These are phyloP conservation scores for Podila horticola DNA, from an alignment of 192 early-diverging fungal genomes.

Conservation along the genomic window DNA sequence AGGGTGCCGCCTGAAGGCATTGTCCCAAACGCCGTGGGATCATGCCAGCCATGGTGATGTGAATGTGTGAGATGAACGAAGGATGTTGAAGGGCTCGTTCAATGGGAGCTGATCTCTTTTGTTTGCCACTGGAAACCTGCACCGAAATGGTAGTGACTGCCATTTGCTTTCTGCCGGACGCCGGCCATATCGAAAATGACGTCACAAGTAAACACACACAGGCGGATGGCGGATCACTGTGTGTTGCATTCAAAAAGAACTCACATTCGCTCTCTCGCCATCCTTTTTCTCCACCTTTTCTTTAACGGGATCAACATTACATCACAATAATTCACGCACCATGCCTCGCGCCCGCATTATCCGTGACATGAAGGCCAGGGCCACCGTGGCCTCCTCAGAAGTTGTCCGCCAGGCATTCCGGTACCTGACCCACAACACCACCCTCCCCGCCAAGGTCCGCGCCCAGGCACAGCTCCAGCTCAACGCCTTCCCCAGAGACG, in stretches of 20 bases:
- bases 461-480: conserved; percentile 82
- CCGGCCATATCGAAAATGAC: neutral
- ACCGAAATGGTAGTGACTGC: neutral
- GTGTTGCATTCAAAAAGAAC: neutral
- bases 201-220: conserved; percentile 3
- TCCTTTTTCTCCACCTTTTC: neutral
- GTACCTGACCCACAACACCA: conserved; percentile 80
- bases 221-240: too few relatives aligned
- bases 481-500: conserved; percentile 71
- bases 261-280: neutral
- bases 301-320: neutral
- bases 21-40: conserved; percentile 29
- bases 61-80: conserved; percentile 4
- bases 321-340: neutral
- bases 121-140: too few relatives aligned
- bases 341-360: conserved; percentile 61
- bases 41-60: conserved; percentile 31
- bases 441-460: conserved; percentile 75
- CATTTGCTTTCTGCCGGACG: neutral
- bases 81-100: neutral
- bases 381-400: conserved; percentile 73
- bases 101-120: neutral
- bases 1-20: conserved; percentile 14
- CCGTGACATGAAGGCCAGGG: conserved; percentile 78
- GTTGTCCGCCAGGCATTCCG: conserved; percentile 79